Conservation (phyloP, 1,284 basidiomycete genomes). For the Bondarzewia mesenterica region DNA sequence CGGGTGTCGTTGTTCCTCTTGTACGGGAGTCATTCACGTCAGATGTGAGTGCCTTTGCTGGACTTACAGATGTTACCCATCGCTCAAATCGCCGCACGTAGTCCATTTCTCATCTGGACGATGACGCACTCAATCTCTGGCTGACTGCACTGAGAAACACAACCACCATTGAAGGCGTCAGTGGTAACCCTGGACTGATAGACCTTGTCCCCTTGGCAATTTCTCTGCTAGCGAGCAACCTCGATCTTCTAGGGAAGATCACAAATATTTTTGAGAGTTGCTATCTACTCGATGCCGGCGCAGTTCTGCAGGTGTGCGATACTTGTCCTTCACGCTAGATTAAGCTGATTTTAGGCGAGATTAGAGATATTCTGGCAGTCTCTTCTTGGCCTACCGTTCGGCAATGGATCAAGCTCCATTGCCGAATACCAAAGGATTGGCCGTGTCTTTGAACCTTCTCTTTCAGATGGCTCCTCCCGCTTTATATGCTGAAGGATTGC, state of each 20-base stretch:
- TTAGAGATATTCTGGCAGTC: slow-evolving; percentile 41
- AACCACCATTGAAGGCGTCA: slow-evolving; percentile 37
- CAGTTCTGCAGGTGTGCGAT: slow-evolving; percentile 56
- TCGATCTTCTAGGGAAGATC: slow-evolving; percentile 69
- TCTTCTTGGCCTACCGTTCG: slow-evolving; percentile 46
- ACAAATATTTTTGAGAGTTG: slow-evolving; percentile 76
- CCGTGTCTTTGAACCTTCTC: slow-evolving; percentile 46
- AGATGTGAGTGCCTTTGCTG: slow-evolving; percentile 32
- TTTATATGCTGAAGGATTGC: slow-evolving; percentile 64
- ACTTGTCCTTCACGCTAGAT: background rate
- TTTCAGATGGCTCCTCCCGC: slow-evolving; percentile 53
- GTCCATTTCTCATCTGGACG: slow-evolving; percentile 70
- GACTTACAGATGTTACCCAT: background rate
- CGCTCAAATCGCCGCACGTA: slow-evolving; percentile 4
- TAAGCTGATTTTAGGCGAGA: slow-evolving; percentile 1
- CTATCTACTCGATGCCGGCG: slow-evolving; percentile 61
- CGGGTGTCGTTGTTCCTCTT: slow-evolving; percentile 60
- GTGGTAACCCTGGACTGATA: slow-evolving; percentile 47
- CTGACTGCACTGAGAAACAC: slow-evolving; percentile 66
- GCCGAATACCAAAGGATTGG: slow-evolving; percentile 51
- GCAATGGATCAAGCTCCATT: slow-evolving; percentile 41
- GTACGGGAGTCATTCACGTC: slow-evolving; percentile 68
- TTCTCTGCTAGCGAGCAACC: slow-evolving; percentile 53
- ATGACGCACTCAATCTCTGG: slow-evolving; percentile 77
- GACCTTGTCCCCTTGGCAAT: slow-evolving; percentile 66